Percentiles rank a stretch among this genome's conserved stretches.
phyloP scores from a whole-genome alignment of 2,329 filamentous ascomycete species.

The Arthroderma uncinatum region DNA sequence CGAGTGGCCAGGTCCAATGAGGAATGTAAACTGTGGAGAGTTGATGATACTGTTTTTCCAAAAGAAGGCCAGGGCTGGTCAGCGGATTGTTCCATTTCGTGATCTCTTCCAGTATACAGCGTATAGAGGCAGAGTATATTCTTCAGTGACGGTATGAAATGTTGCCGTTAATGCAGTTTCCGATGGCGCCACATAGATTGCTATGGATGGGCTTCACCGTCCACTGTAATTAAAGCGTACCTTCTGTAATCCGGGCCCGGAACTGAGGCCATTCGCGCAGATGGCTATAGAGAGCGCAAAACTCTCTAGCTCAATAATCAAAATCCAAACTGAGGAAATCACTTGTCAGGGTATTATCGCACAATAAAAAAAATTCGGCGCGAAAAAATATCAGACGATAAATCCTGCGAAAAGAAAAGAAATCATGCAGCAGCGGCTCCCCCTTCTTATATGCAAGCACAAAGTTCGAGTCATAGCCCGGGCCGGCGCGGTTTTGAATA shows the following conservation, averaged over 20 bases:
- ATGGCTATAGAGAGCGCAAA: neutral
- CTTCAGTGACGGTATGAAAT: neutral
- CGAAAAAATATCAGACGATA: neutral
- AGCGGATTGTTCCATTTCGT: constrained; percentile 12
- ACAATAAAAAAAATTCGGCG: neutral
- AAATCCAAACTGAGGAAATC: neutral
- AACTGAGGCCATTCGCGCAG: constrained; percentile 6
- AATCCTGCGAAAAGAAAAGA: neutral
- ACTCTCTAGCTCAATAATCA: constrained; percentile 6
- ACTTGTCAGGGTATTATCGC: neutral
- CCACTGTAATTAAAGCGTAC: constrained; percentile 17
- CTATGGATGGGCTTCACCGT: neutral
- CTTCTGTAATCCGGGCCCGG: constrained; percentile 26
- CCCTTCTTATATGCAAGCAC: neutral
- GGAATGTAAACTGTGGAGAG: constrained; percentile 37
- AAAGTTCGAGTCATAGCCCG: neutral
- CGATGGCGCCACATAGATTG: neutral
- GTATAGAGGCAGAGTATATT: neutral
- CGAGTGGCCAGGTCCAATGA: constrained; percentile 37
- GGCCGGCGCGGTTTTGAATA: neutral
- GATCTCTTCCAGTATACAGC: neutral
- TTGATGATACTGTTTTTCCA: constrained; percentile 30
- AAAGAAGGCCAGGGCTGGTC: constrained; percentile 14
- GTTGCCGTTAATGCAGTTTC: neutral
- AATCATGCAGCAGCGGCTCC: neutral